phyloP scores from a whole-genome alignment of 1,284 basidiomycete genomes.

The Coniferiporia sulphurascens region DNA sequence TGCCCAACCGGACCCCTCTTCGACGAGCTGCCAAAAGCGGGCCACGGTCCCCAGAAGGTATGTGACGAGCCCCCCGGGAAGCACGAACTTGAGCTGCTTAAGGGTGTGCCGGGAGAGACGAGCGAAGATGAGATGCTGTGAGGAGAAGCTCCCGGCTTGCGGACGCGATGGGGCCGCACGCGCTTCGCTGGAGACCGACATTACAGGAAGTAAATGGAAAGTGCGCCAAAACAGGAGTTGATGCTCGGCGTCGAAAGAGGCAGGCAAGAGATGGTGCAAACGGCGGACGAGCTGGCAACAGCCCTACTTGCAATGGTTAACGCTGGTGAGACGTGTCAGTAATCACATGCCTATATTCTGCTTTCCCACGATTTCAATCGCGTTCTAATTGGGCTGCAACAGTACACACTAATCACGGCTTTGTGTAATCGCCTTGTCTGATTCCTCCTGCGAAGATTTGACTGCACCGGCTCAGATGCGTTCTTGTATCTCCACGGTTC shows the following conservation, averaged over 20 bases:
- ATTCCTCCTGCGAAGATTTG: too few species aligned
- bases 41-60: slow-evolving; percentile 53
- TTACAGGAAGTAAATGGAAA: neutral
- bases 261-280: neutral
- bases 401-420: too few species aligned
- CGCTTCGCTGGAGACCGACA: neutral
- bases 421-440: too few species aligned
- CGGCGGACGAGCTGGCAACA: neutral
- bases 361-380: neutral
- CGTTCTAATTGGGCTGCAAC: too few species aligned
- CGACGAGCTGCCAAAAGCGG: slow-evolving; percentile 42
- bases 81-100: slow-evolving; percentile 65
- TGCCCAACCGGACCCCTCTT: slow-evolving; percentile 40
- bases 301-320: neutral
- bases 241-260: neutral
- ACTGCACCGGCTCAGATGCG: too few species aligned
- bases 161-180: neutral
- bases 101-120: slow-evolving; percentile 42
- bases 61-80: slow-evolving; percentile 59
- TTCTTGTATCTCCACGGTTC: too few species aligned
- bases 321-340: neutral
- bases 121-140: slow-evolving; percentile 2
- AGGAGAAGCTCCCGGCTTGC: neutral
- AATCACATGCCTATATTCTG: neutral
- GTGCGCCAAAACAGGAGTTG: neutral